Percentiles rank a stretch among this genome's conserved stretches.
These are phyloP conservation scores for Podospora sp. DNA, from an alignment of 495 filamentous ascomycete species.

Conservation along the genomic window DNA sequence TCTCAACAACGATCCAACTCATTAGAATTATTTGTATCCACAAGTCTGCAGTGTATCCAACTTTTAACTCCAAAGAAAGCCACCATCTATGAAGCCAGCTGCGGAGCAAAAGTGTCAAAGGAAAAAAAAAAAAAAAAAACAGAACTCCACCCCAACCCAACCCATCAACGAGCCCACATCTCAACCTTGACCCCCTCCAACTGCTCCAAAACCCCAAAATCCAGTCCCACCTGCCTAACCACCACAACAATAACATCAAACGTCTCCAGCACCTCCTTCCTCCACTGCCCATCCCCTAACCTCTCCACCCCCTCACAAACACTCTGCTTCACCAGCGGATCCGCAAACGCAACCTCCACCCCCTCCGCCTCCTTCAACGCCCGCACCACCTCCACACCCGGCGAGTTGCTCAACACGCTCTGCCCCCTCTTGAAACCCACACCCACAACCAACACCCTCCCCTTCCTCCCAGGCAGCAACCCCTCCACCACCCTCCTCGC, in stretches of 20 bases:
- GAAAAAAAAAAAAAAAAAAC: neutral
- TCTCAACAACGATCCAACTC: too few relatives aligned
- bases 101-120: too few relatives aligned
- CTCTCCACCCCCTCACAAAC: slow-evolving; percentile 29
- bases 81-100: too few relatives aligned
- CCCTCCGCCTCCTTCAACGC: slow-evolving; percentile 25
- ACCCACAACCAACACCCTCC: slow-evolving; percentile 39
- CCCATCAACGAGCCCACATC: slow-evolving; percentile 32
- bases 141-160: neutral
- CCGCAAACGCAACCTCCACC: slow-evolving; percentile 36
- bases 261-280: slow-evolving; percentile 23
- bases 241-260: slow-evolving; percentile 41
- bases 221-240: slow-evolving; percentile 35
- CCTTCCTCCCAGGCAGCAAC: slow-evolving; percentile 17
- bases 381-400: slow-evolving; percentile 34
- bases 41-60: too few relatives aligned
- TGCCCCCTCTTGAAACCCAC: slow-evolving; percentile 42
- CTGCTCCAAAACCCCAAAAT: slow-evolving; percentile 34
- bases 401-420: slow-evolving; percentile 34
- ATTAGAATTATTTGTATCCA: too few relatives aligned
- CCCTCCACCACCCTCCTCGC: slow-evolving; percentile 24
- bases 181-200: slow-evolving; percentile 29
- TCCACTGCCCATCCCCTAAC: slow-evolving; percentile 30
- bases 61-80: neutral
- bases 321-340: slow-evolving; percentile 37